Base-by-base conservation (phyloP, 176 grass and related monocot species). In the Aechmea fasciata region DNA sequence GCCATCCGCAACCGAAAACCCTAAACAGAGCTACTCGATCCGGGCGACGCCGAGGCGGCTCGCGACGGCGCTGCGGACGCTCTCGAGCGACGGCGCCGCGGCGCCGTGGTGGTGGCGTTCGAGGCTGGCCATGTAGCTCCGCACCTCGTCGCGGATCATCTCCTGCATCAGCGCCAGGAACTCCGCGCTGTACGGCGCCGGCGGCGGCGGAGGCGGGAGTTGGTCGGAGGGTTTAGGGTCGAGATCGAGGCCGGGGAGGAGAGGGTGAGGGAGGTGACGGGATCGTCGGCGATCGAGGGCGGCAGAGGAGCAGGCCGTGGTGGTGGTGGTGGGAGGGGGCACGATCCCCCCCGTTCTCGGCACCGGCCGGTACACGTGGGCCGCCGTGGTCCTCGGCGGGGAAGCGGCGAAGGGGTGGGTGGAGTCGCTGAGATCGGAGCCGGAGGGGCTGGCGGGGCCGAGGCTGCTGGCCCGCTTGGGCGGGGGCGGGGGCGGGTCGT, bases 131-230 rank as follows among this genome's bases (percentile, higher is more conserved):
- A 97, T 92, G 86, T 97, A 97, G 73, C 65, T 85, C 70, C 83
- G 71, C 61, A 97, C 93, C 76, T 97, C 93, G 22, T 65, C 66
- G 9, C 91, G 87, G 51, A 96, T 90, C 91, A 96, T 90, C 79
- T 96, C 87, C 65, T 87, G 82, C 87, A 96, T 87, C 73, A 80
- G 76, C 62, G 79, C 78, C 1, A 80, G 63, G 48, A 91, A 52
- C 13, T 71, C 84, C 48, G 64, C 80, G 69, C 74, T 78, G 73
- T 87, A 71, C 49, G 77, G 73, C 8, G 24, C 19, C 25, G 59
- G 0, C 2, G 54, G 9, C 48, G 14, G 19, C 50, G 49, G 5
- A 1, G 50, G 10, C 10, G 50, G 12, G 76, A 55, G 80, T 70
- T 0, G 81, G 55, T 28, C 80, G 69, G 47, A 81, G 78, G 73